Conservation (phyloP, 768 basidiomycete genomes). For the Macrolepiota dolichaula region DNA sequence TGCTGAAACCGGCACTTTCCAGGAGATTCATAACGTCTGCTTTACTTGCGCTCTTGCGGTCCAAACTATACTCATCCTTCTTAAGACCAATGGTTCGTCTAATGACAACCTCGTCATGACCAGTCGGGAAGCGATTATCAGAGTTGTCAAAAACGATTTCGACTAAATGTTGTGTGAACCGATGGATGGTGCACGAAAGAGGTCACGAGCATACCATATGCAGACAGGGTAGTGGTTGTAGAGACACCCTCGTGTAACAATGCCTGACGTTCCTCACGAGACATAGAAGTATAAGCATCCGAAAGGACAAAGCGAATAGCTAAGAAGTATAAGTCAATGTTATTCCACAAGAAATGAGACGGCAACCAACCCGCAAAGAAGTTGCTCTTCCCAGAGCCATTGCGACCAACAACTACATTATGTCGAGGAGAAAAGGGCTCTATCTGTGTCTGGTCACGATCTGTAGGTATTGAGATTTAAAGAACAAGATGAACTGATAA, state of each 20-base stretch:
- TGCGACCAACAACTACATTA: constrained; percentile 96
- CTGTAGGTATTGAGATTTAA: constrained; percentile 29
- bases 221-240: constrained; percentile 84
- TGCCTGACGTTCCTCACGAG: constrained; percentile 86
- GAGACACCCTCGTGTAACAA: constrained; percentile 94
- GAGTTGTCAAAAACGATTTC: constrained; percentile 97
- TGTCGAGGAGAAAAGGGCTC: constrained; percentile 93
- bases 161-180: constrained; percentile 34
- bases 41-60: constrained; percentile 92
- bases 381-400: constrained; percentile 98
- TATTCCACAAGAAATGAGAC: not conserved
- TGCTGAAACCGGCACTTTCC: constrained; percentile 96
- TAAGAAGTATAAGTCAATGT: constrained; percentile 21
- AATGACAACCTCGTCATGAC: constrained; percentile 80
- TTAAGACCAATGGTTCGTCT: constrained; percentile 95
- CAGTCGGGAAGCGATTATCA: constrained; percentile 92
- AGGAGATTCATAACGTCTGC: constrained; percentile 97
- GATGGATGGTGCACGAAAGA: not conserved
- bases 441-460: constrained; percentile 86
- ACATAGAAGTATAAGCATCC: constrained; percentile 96
- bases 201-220: constrained; percentile 60
- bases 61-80: constrained; percentile 97
- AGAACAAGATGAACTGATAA: not conserved
- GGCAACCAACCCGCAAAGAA: constrained; percentile 85
- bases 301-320: constrained; percentile 97